Evolutionary conservation across 495 filamentous ascomycete species (phyloP), one percentile per base, ranked within the genome.

Genomic region (Neurospora sp.): DNA sequence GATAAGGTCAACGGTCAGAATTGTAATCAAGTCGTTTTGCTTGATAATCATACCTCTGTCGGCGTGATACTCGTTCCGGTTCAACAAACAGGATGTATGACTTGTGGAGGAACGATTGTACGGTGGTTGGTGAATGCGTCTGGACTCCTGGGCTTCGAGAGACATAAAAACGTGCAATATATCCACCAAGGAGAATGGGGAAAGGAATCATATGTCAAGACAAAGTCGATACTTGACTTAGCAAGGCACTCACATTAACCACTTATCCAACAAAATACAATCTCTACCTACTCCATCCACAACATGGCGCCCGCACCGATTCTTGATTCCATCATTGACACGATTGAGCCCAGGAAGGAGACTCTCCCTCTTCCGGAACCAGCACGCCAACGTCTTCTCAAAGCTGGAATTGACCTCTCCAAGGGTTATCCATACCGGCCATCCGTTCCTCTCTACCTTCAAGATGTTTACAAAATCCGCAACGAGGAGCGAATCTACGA

Each of bases 371-470:
- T 93, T 20, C 90, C 90, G 10, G 79, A 79, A 17, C 72, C 85
- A 12, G 82, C 88, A 2, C 83, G 86, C 22, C 81, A 81, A 44
- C 86, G 90, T 12, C 83, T 92, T 7, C 87, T 88, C 70, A 90
- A 89, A 69, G 87, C 88, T 0, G 89, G 87, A 2, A 85, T 92
- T 70, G 89, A 92, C 75, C 82, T 91, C 12, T 88, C 87, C 2
- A 79, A 85, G 0, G 90, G 90, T 1, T 92, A 93, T 72, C 90
- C 90, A 0, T 91, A 91, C 73, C 87, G 90, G 4, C 90, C 89
- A 4, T 83, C 86, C 3, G 85, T 85, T 71, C 90, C 90, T 8
- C 82, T 92, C 4, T 92, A 88, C 76, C 78, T 90, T 4, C 87
- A 92, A 71, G 90, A 93, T 72, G 89, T 90, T 4, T 87, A 86